Evolutionary conservation across 169 alveolate species (phyloP), one percentile per base, ranked within the genome.

Genomic region (Plasmodium billcollinsi): DNA sequence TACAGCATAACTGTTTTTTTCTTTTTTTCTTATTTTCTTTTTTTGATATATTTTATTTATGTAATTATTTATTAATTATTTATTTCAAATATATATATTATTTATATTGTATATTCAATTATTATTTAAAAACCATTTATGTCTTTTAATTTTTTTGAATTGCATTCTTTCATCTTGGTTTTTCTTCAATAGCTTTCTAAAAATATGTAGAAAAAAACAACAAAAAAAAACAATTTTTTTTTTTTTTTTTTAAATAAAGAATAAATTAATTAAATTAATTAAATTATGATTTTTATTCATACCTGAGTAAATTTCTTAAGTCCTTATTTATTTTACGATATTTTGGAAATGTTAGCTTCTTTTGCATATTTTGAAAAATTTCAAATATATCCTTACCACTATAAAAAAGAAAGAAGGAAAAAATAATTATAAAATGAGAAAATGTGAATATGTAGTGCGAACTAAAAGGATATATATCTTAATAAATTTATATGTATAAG

Each of bases 91-190:
- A 47, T 47, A 63, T 18, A 12, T 26, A 9, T 56, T 39, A 63
- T 52, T 15, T 26, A 7, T 43, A 65, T 26, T 56, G 33, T 78
- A 47, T 66, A 49, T 39, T 83, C 50, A 72, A 26, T 69, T 15
- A 80, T 21, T 29, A 15, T 83, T 83, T 83, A 83, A 15, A 83
- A 83, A 83, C 91, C 91, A 83, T 67, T 21, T 83, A 83, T 83
- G 91, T 83, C 63, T 61, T 69, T 54, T 83, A 52, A 83, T 83
- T 67, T 54, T 83, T 83, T 67, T 83, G 73, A 83, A 83, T 69
- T 83, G 85, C 65, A 83, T 83, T 83, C 91, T 83, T 63, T 83
- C 70, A 75, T 83, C 76, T 56, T 78, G 91, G 58, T 69, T 69
- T 47, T 69, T 70, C 39, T 83, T 69, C 58, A 83, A 83, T 67